Evolutionary conservation across 2,329 filamentous ascomycete genomes (phyloP), one percentile per base, ranked within the genome.

Genomic region (Penicillium fuscoglaucum): DNA sequence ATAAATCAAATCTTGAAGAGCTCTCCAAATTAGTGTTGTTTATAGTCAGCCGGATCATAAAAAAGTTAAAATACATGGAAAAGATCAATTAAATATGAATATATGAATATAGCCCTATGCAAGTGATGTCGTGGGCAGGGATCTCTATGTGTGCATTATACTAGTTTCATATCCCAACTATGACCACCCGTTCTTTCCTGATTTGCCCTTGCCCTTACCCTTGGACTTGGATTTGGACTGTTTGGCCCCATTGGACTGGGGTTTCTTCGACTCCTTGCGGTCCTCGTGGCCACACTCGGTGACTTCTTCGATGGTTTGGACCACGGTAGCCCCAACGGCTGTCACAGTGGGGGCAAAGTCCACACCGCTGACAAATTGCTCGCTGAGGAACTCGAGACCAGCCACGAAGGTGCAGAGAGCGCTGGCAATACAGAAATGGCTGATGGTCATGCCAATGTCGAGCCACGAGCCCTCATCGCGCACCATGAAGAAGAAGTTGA

Each of bases 401-500:
- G 92, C 91, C 44, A 99, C 92, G 78, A 99, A 99, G 9, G 96
- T 87, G 66, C 92, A 95, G 45, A 98, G 72, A 66, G 91, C 74
- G 74, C 91, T 97, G 19, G 92, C 93, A 77, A 99, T 98, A 61
- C 87, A 87, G 75, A 98, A 99, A 74, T 98, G 93, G 70, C 87
- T 96, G 65, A 99, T 99, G 4, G 91, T 97, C 29, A 91, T 96
- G 33, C 95, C 95, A 72, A 99, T 99, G 72, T 99, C 95, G 59
- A 99, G 78, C 95, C 95, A 99, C 24, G 90, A 95, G 0, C 95
- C 95, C 73, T 99, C 95, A 67, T 99, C 95, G 69, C 90, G 90
- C 46, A 99, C 95, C 68, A 96, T 91, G 87, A 91, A 99, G 78
- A 99, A 99, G 80, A 99, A 99, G 69, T 95, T 91, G 52, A 99